A percentile compares a stretch with the other conserved stretches of the same genome.
Evolutionary conservation across 1,139 yeast genomes (phyloP).

Genomic region (Geotrichum candidum): DNA sequence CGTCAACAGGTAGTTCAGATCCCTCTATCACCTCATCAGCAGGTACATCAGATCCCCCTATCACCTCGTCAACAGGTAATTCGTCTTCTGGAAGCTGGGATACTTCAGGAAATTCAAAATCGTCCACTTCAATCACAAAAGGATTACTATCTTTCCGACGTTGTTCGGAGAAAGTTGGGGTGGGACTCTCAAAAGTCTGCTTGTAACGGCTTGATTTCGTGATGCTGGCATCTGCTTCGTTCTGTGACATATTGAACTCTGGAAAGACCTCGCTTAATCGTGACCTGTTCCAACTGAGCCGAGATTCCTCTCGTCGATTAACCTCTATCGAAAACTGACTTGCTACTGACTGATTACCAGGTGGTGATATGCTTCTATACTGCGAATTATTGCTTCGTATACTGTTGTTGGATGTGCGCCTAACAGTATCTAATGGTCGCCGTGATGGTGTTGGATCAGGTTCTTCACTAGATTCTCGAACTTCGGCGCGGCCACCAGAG

Average conservation of each 20-base stretch:
- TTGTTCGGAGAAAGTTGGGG: neutral
- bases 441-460: neutral
- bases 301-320: constrained; percentile 1
- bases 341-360: neutral
- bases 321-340: constrained; percentile 3
- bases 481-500: neutral
- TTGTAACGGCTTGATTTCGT: neutral
- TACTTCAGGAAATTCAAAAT: constrained; percentile 7
- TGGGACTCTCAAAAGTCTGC: neutral
- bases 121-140: constrained; percentile 16
- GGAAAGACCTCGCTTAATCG: constrained; percentile 18
- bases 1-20: neutral
- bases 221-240: neutral
- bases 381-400: neutral
- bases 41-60: neutral
- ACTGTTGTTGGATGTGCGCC: neutral
- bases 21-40: neutral
- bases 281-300: constrained; percentile 7
- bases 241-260: constrained; percentile 15
- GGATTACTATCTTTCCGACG: constrained; percentile 12
- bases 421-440: neutral
- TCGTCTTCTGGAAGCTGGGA: constrained; percentile 5
- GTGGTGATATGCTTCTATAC: neutral
- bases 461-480: neutral
- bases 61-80: neutral